Percentiles rank a stretch among this genome's conserved stretches.
phyloP scores from a whole-genome alignment of 352 stramenopile genomes.

The Plasmopara viticola region DNA sequence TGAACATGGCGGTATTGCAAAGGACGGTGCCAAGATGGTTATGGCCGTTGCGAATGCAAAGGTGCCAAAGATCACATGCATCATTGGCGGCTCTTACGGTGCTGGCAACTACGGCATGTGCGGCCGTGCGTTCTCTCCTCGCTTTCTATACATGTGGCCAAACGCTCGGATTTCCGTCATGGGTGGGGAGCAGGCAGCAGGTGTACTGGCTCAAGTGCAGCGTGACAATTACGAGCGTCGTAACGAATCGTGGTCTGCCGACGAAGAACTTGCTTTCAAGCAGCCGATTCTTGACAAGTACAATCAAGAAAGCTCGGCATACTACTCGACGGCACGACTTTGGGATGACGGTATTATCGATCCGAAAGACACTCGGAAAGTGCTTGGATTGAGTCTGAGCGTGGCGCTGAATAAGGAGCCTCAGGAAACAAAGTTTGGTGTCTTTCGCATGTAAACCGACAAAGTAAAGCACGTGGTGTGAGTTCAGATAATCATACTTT shows the following conservation, averaged over 20 bases:
- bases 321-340: constrained; percentile 93
- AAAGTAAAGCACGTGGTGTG: background rate
- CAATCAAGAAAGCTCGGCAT: constrained; percentile 90
- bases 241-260: constrained; percentile 53
- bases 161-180: constrained; percentile 96
- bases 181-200: constrained; percentile 95
- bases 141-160: constrained; percentile 98
- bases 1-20: constrained; percentile 96
- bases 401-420: constrained; percentile 65
- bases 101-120: constrained; percentile 98
- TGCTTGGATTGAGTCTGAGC: constrained; percentile 73
- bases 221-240: constrained; percentile 80
- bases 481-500: constrained; percentile 1
- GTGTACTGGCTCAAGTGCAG: constrained; percentile 94
- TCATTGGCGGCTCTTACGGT: constrained; percentile 95
- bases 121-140: constrained; percentile 92
- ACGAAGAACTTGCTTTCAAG: constrained; percentile 92
- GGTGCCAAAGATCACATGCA: constrained; percentile 97
- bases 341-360: constrained; percentile 99
- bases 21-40: constrained; percentile 95
- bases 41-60: constrained; percentile 91
- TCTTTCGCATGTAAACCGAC: constrained; percentile 91
- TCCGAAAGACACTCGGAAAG: constrained; percentile 89
- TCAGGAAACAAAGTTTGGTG: constrained; percentile 90
- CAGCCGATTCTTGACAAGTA: constrained; percentile 95